phyloP scores from a whole-genome alignment of 257 asterid species.

The Nicotiana noctiflora region DNA sequence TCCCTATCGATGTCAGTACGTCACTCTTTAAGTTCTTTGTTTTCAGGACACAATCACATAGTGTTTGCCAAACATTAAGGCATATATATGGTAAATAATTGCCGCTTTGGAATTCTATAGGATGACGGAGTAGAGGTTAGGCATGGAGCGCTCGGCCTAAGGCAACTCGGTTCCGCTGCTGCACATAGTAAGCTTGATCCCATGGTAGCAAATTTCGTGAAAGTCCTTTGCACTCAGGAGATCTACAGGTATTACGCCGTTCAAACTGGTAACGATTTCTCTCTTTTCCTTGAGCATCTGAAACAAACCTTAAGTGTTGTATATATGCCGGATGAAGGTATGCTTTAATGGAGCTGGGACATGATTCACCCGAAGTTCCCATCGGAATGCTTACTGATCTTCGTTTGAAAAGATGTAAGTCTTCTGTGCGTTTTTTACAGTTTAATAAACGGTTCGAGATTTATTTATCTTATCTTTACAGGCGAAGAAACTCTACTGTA shows the following conservation, averaged over 20 bases:
- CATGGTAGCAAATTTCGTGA: constrained; percentile 63
- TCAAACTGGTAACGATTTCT: neutral
- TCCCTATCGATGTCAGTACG: constrained; percentile 63
- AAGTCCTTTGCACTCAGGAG: constrained; percentile 77
- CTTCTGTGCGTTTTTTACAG: neutral
- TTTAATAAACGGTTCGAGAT: neutral
- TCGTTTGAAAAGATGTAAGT: constrained; percentile 64
- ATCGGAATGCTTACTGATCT: constrained; percentile 61
- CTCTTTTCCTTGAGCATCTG: neutral
- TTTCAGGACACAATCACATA: too few species aligned
- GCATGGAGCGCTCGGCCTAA: constrained; percentile 67
- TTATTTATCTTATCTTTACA: constrained; percentile 10
- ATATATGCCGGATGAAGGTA: constrained; percentile 32
- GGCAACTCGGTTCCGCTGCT: constrained; percentile 68
- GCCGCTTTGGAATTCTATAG: constrained; percentile 15
- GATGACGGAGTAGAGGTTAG: constrained; percentile 81
- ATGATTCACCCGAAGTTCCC: constrained; percentile 69
- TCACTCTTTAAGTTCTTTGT: too few species aligned
- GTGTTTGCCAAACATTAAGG: neutral
- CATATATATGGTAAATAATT: neutral
- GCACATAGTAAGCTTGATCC: constrained; percentile 74
- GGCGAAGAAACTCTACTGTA: constrained; percentile 55
- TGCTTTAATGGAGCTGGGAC: constrained; percentile 82
- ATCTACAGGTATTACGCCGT: constrained; percentile 46
- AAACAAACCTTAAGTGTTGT: neutral